Evolutionary conservation across 306 rosid species (phyloP).

Genomic region (Betula pendula): DNA sequence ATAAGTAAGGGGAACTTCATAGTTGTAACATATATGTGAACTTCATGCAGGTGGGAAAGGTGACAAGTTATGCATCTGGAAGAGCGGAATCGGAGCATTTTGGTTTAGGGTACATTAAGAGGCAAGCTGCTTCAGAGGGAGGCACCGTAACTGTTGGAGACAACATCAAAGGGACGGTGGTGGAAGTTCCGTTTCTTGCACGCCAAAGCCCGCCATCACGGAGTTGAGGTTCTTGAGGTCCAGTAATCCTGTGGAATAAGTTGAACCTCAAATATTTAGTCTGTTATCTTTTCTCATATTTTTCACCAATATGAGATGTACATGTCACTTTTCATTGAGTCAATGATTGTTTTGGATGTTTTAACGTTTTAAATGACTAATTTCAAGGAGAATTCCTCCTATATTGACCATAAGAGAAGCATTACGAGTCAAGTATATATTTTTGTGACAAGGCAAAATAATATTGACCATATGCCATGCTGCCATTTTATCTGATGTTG

Average conservation of each 20-base stretch:
- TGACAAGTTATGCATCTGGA: conserved; percentile 82
- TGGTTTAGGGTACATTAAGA: conserved; percentile 88
- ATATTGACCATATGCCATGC: too few species aligned
- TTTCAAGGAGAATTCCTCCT: not conserved
- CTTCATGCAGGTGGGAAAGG: conserved; percentile 73
- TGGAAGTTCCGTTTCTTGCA: conserved; percentile 76
- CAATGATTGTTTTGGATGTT: not conserved
- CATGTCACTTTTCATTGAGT: conserved; percentile 1
- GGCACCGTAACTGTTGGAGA: conserved; percentile 65
- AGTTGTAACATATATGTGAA: conserved; percentile 14
- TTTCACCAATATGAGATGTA: conserved; percentile 17
- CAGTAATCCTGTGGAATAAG: not conserved
- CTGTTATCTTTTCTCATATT: not conserved
- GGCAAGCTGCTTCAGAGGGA: conserved; percentile 66
- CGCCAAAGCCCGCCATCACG: conserved; percentile 53
- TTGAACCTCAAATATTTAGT: not conserved
- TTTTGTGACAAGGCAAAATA: too few species aligned
- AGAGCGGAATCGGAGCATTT: conserved; percentile 60
- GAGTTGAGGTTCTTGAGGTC: conserved; percentile 40
- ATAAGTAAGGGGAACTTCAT: conserved; percentile 2
- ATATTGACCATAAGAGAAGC: not conserved
- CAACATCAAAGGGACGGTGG: conserved; percentile 56
- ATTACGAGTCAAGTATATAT: too few species aligned
- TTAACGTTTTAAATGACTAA: not conserved
- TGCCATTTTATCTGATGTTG: too few species aligned